Evolutionary conservation across 306 rosid species (phyloP).

Genomic region (Prunus dulcis): DNA sequence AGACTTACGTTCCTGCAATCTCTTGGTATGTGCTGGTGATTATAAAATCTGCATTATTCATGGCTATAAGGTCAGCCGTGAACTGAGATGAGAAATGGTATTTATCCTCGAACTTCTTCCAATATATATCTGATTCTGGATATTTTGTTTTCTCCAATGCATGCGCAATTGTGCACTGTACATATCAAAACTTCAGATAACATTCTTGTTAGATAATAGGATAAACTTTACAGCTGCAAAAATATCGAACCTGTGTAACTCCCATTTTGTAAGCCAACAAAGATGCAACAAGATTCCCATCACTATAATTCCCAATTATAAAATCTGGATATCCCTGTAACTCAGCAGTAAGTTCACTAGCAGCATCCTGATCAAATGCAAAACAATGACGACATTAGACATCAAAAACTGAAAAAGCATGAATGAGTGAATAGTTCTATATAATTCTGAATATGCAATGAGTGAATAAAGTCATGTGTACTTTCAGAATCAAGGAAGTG

Average conservation of each 20-base stretch:
- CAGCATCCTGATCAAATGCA: constrained; percentile 61
- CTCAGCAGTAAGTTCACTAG: constrained; percentile 75
- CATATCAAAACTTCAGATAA: constrained; percentile 26
- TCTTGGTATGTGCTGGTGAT: constrained; percentile 97
- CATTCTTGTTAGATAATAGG: constrained; percentile 7
- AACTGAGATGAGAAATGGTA: constrained; percentile 92
- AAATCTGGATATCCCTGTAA: constrained; percentile 80
- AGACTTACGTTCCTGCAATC: constrained; percentile 91
- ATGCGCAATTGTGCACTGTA: constrained; percentile 88
- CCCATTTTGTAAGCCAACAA: constrained; percentile 89
- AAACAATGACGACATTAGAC: constrained; percentile 19
- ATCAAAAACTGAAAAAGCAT: constrained; percentile 1
- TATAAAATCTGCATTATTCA: constrained; percentile 92
- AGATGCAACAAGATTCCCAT: constrained; percentile 93
- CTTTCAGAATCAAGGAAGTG: constrained; percentile 4
- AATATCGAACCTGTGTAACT: constrained; percentile 71
- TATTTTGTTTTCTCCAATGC: constrained; percentile 96
- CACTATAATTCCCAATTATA: constrained; percentile 94
- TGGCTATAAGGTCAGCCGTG: constrained; percentile 91
- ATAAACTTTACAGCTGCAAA: background rate
- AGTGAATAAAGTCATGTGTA: background rate
- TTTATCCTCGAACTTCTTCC: constrained; percentile 83
- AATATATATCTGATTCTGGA: constrained; percentile 82
- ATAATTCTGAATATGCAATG: background rate
- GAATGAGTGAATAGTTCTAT: background rate